Conservation (phyloP, 305 asterid species). For the Petunia hybrid region DNA sequence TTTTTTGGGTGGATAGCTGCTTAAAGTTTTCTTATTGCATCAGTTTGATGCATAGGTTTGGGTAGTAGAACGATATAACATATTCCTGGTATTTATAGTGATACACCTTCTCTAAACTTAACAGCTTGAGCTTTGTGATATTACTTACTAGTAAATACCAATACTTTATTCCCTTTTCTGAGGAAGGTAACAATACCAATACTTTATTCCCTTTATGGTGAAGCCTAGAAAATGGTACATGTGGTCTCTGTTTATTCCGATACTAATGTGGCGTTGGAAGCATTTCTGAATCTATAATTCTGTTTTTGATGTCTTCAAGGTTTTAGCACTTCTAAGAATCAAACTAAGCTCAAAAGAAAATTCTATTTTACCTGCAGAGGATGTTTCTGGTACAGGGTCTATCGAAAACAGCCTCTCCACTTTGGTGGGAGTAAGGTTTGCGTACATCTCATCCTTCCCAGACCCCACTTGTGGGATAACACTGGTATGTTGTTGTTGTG, state of each 20-base stretch:
- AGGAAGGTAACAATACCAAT: not conserved
- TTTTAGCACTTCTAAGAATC: not conserved
- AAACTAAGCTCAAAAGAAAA: not conserved
- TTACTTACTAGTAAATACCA: conserved; percentile 22
- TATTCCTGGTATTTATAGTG: conserved; percentile 19
- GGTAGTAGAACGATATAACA: not conserved
- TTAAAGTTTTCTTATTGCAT: conserved; percentile 21
- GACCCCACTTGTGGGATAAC: too few species aligned
- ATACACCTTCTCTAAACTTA: conserved; percentile 14
- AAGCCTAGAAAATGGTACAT: not conserved
- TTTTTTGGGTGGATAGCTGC: conserved; percentile 26
- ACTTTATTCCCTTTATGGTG: not conserved
- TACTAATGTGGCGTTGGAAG: conserved; percentile 12
- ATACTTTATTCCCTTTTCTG: not conserved
- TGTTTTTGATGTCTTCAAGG: not conserved
- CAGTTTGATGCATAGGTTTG: conserved; percentile 15
- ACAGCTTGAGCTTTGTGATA: not conserved
- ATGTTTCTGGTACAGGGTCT: not conserved
- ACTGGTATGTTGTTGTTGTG: too few species aligned
- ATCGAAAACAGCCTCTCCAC: too few species aligned
- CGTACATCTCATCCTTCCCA: too few species aligned
- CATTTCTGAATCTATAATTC: conserved; percentile 22
- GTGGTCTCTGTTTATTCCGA: not conserved
- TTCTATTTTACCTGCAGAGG: conserved; percentile 12
- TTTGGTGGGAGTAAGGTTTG: too few species aligned